A percentile compares a stretch with the other conserved stretches of the same genome.
Evolutionary conservation across 2,329 filamentous ascomycete species (phyloP).

Genomic region (Sporothrix phasma): DNA sequence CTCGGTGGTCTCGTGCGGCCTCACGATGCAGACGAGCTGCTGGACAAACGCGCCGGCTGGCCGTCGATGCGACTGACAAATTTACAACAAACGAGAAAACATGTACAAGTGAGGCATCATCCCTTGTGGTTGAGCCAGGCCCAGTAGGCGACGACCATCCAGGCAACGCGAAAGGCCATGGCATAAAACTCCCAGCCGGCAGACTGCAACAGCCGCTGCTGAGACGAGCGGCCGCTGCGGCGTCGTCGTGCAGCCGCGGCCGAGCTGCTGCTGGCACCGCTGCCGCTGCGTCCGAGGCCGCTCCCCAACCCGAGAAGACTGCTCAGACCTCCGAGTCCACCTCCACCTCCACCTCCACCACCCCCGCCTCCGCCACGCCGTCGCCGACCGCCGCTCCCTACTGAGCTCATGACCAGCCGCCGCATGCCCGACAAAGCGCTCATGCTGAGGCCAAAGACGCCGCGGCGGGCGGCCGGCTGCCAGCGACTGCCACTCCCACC

Average conservation of each 20-base stretch:
- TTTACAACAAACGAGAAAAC: too few species aligned
- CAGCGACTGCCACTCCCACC: slow-evolving; percentile 8
- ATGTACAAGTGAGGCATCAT: slow-evolving; percentile 3
- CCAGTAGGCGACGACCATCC: slow-evolving; percentile 56
- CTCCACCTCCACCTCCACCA: not conserved
- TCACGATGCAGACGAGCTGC: too few species aligned
- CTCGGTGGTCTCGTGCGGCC: too few species aligned
- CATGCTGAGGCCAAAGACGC: slow-evolving; percentile 1
- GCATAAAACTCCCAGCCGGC: slow-evolving; percentile 52
- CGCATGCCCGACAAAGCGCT: not conserved
- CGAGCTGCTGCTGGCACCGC: not conserved
- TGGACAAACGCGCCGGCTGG: too few species aligned
- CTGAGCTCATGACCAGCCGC: not conserved
- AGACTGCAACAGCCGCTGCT: not conserved
- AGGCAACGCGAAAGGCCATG: slow-evolving; percentile 51
- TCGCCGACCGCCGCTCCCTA: slow-evolving; percentile 23
- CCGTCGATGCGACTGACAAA: too few species aligned
- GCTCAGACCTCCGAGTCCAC: slow-evolving; percentile 3
- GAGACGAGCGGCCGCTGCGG: slow-evolving; percentile 28
- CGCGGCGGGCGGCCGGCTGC: slow-evolving; percentile 16
- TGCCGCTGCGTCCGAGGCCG: slow-evolving; percentile 18
- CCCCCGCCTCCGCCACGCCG: not conserved
- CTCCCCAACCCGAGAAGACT: not conserved
- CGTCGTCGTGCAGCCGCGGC: slow-evolving; percentile 25
- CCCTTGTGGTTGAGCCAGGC: slow-evolving; percentile 56